Base-by-base conservation (phyloP, 2,329 filamentous ascomycete genomes). In the Pezicula neosporulosa region DNA sequence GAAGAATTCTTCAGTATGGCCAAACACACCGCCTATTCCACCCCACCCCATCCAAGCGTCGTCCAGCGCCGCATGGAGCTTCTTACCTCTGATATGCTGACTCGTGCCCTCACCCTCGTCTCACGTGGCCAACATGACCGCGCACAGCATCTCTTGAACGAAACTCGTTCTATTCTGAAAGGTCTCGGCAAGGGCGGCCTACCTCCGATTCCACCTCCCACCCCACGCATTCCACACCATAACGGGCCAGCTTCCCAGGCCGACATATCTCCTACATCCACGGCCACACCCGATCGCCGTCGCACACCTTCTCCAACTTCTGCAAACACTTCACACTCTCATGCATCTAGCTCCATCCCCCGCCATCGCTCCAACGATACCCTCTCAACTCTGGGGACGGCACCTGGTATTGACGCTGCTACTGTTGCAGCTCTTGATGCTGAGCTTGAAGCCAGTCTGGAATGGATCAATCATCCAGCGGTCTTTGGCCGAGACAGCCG, bases 11-110 rank as follows among this genome's bases (percentile, higher is more conserved):
- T 73, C 81, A 59, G 81, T 85, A 15, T 85, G 82, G 81, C 74
- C 74, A 42, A 81, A 76, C 59, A 74, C 78, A 12, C 90, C 92
- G 13, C 89, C 91, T 1, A 99, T 99, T 55, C 94, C 94, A 13
- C 93, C 94, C 94, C 94, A 13, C 93, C 94, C 43, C 94, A 97
- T 66, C 92, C 94, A 4, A 90, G 87, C 56, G 91, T 99, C 53
- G 93, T 99, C 6, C 94, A 99, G 72, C 83, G 94, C 38, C 87
- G 94, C 43, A 99, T 99, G 94, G 94, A 99, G 70, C 77, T 99
- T 28, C 80, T 99, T 48, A 97, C 94, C 2, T 97, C 93, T 1
- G 94, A 99, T 68, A 99, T 99, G 94, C 81, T 99, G 56, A 96
- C 90, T 7, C 81, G 94, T 52, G 92, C 94, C 13, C 75, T 99